A percentile compares a stretch with the other conserved stretches of the same genome.
Evolutionary conservation across 2,329 filamentous ascomycete genomes (phyloP).

Genomic region (Neonectria hederae): DNA sequence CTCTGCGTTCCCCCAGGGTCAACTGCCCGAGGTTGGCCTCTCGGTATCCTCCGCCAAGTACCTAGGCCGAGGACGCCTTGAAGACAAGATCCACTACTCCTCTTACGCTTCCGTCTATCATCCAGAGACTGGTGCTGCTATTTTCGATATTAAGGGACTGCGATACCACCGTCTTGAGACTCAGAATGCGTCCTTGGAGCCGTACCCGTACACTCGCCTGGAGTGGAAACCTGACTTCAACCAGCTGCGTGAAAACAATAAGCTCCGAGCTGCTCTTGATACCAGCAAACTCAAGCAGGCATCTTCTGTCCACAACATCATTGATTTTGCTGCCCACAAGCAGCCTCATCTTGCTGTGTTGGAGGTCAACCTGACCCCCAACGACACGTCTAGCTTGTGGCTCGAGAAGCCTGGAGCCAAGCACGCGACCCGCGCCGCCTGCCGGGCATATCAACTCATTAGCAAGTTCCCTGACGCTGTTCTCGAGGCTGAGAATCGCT

Average conservation of each 20-base stretch:
- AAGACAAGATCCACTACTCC: slow-evolving; percentile 10
- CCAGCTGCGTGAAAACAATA: not conserved
- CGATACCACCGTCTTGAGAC: slow-evolving; percentile 1
- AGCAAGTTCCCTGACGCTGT: slow-evolving; percentile 10
- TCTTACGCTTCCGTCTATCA: slow-evolving; percentile 10
- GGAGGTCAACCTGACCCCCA: slow-evolving; percentile 7
- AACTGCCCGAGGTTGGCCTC: slow-evolving; percentile 12
- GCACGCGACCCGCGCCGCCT: slow-evolving; percentile 13
- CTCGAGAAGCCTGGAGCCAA: slow-evolving; percentile 8
- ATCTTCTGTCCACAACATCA: not conserved
- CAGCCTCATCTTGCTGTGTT: slow-evolving; percentile 9
- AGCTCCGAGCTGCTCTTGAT: not conserved
- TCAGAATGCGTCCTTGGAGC: not conserved
- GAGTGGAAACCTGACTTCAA: slow-evolving; percentile 18
- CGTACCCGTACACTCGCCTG: slow-evolving; percentile 15
- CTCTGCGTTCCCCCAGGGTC: slow-evolving; percentile 2
- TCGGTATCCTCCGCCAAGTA: slow-evolving; percentile 13
- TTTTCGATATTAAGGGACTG: slow-evolving; percentile 14
- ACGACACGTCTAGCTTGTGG: slow-evolving; percentile 7
- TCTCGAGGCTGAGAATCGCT: slow-evolving; percentile 5
- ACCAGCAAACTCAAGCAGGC: not conserved
- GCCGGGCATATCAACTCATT: slow-evolving; percentile 1
- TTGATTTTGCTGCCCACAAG: slow-evolving; percentile 20
- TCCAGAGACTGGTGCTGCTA: slow-evolving; percentile 3
- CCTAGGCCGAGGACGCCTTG: slow-evolving; percentile 10